These are phyloP conservation scores for Daldinia caldariorum DNA, from an alignment of 495 filamentous ascomycete species.

Conservation along the genomic window DNA sequence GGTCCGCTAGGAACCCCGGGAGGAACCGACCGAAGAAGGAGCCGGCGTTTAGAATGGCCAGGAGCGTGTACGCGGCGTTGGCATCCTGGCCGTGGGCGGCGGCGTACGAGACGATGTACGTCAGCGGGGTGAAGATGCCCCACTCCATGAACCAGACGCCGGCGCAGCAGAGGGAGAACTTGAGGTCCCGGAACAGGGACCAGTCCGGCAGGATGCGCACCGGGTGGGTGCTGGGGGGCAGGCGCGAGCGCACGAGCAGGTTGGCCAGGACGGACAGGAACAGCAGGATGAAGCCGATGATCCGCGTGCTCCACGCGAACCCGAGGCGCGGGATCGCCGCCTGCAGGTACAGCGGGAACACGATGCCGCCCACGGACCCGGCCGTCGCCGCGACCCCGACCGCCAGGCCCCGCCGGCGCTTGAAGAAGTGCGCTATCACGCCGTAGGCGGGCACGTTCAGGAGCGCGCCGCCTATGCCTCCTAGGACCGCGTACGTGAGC, in stretches of 20 bases:
- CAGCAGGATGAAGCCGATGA: slow-evolving; percentile 67
- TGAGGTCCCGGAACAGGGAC: slow-evolving; percentile 63
- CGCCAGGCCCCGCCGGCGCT: slow-evolving; percentile 66
- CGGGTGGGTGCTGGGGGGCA: slow-evolving; percentile 51
- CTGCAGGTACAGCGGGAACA: slow-evolving; percentile 67
- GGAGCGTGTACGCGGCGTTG: slow-evolving; percentile 69
- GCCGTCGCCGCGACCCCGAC: slow-evolving; percentile 72
- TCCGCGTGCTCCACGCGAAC: slow-evolving; percentile 67
- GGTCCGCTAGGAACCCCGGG: slow-evolving; percentile 76
- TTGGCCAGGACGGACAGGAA: slow-evolving; percentile 63
- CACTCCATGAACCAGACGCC: slow-evolving; percentile 67
- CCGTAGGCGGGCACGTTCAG: slow-evolving; percentile 69
- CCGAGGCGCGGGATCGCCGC: slow-evolving; percentile 59
- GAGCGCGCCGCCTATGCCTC: slow-evolving; percentile 65
- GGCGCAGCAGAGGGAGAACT: slow-evolving; percentile 63
- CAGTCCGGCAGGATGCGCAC: slow-evolving; percentile 60
- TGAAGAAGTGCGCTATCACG: slow-evolving; percentile 72
- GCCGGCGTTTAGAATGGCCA: slow-evolving; percentile 67
- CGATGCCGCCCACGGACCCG: slow-evolving; percentile 68
- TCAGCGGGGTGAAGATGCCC: slow-evolving; percentile 59
- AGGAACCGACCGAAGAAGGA: slow-evolving; percentile 73
- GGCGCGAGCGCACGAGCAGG: slow-evolving; percentile 63
- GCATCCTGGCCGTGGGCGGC: slow-evolving; percentile 58
- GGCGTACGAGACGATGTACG: slow-evolving; percentile 63
- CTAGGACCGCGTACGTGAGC: slow-evolving; percentile 66